Conservation (phyloP, 306 rosid genomes). For the Inga laurina region DNA sequence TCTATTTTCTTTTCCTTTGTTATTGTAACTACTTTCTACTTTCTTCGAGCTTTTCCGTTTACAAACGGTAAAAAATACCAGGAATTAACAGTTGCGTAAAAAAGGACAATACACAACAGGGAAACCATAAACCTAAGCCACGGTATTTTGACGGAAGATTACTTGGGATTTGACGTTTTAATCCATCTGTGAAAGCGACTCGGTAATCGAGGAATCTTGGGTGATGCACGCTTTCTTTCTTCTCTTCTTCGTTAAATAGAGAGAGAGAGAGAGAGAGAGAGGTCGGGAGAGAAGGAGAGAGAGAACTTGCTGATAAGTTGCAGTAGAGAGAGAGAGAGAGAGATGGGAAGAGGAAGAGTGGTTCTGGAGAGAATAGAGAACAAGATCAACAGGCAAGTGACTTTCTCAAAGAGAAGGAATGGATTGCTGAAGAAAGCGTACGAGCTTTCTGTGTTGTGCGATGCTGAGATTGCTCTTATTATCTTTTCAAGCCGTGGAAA, state of each 20-base stretch:
- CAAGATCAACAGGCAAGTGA: slow-evolving; percentile 82
- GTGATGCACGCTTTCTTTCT: not conserved
- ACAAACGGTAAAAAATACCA: not conserved
- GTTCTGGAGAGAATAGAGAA: slow-evolving; percentile 89
- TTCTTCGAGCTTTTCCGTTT: not conserved
- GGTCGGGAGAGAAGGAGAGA: slow-evolving; percentile 76
- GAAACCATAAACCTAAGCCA: not conserved
- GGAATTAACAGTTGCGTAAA: not conserved
- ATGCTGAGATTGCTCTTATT: slow-evolving; percentile 77
- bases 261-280: slow-evolving; percentile 1
- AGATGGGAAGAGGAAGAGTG: slow-evolving; percentile 81
- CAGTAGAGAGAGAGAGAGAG: not conserved
- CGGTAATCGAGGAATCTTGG: not conserved
- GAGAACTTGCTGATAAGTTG: not conserved
- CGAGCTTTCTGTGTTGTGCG: slow-evolving; percentile 83
- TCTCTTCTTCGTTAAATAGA: slow-evolving; percentile 7
- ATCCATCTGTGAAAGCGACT: not conserved
- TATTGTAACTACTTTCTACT: too few relatives aligned
- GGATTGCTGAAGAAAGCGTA: slow-evolving; percentile 84
- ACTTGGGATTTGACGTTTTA: not conserved
- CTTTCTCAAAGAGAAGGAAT: slow-evolving; percentile 75
- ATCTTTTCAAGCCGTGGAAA: slow-evolving; percentile 80
- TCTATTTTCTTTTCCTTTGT: not conserved
- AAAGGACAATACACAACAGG: not conserved
- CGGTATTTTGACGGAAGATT: not conserved